These are phyloP conservation scores for Neofusicoccum sp. DNA, from an alignment of 2,329 filamentous ascomycete genomes.

Conservation along the genomic window DNA sequence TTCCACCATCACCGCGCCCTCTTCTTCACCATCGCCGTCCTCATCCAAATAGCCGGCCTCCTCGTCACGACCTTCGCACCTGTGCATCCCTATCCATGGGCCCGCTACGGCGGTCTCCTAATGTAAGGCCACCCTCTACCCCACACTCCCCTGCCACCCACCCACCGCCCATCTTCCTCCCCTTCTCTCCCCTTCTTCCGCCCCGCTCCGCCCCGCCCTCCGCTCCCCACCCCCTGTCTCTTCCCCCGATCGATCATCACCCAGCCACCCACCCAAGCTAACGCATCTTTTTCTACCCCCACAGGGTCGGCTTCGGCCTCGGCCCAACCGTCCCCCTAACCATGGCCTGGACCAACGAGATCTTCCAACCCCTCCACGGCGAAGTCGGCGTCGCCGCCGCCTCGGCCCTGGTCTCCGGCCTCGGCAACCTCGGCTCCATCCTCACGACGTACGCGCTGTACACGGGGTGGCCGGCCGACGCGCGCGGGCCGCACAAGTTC, in stretches of 20 bases:
- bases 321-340: slow-evolving; percentile 89
- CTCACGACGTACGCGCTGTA: slow-evolving; percentile 88
- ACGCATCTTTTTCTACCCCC: slow-evolving; percentile 48
- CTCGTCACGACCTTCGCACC: slow-evolving; percentile 74
- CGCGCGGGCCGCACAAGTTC: slow-evolving; percentile 65
- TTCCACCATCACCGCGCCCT: slow-evolving; percentile 77
- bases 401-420: slow-evolving; percentile 77
- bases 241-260: background rate
- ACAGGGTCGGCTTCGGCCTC: slow-evolving; percentile 75
- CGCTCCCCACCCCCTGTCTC: background rate
- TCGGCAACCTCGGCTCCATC: slow-evolving; percentile 84
- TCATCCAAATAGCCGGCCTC: slow-evolving; percentile 78
- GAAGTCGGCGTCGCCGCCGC: slow-evolving; percentile 89
- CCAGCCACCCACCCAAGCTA: background rate
- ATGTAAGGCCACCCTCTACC: slow-evolving; percentile 14
- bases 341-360: slow-evolving; percentile 90
- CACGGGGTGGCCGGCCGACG: slow-evolving; percentile 79
- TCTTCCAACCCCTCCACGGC: slow-evolving; percentile 85
- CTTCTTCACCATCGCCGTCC: slow-evolving; percentile 75
- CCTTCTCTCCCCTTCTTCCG: background rate
- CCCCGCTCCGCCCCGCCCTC: background rate
- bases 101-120: slow-evolving; percentile 82
- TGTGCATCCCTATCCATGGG: slow-evolving; percentile 65
- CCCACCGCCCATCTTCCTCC: no score
- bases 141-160: background rate